These are phyloP conservation scores for Hylodesmum podocarpum DNA, from an alignment of 306 rosid genomes.

Conservation along the genomic window DNA sequence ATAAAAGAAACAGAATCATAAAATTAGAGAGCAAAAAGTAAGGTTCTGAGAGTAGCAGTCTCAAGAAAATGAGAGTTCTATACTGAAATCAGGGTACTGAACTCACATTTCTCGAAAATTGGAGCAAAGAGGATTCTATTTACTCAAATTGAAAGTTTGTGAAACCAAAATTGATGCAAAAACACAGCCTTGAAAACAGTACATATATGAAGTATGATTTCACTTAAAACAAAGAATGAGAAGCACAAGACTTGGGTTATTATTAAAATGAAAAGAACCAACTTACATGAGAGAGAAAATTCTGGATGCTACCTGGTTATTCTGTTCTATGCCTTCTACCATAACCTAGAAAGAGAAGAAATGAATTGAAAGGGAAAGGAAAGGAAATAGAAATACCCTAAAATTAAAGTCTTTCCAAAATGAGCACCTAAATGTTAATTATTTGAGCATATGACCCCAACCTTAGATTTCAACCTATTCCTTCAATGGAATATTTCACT, in stretches of 20 bases:
- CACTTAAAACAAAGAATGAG: conserved; percentile 12
- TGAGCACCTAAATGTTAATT: conserved; percentile 20
- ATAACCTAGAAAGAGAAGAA: conserved; percentile 35
- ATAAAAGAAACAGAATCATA: not conserved
- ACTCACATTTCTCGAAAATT: conserved; percentile 2
- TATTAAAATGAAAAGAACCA: not conserved
- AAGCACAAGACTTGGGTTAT: not conserved
- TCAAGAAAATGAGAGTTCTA: not conserved
- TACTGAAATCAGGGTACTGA: conserved; percentile 15
- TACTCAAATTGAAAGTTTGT: not conserved
- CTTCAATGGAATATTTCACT: not conserved
- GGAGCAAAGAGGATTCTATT: conserved; percentile 3
- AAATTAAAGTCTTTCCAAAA: conserved; percentile 31
- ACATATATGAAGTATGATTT: not conserved
- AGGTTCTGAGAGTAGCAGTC: conserved; percentile 3
- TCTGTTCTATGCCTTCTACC: conserved; percentile 30
- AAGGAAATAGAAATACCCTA: conserved; percentile 26
- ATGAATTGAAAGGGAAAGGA: not conserved
- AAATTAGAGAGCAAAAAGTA: not conserved
- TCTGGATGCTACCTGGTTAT: conserved; percentile 24
- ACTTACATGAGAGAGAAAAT: conserved; percentile 43
- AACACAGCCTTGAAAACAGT: not conserved
- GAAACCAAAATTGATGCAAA: conserved; percentile 22
- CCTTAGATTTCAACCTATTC: conserved; percentile 24
- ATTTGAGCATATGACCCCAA: conserved; percentile 26